These are phyloP conservation scores for Cladosporium halotolerans DNA, from an alignment of 2,329 filamentous ascomycete genomes.

Conservation along the genomic window DNA sequence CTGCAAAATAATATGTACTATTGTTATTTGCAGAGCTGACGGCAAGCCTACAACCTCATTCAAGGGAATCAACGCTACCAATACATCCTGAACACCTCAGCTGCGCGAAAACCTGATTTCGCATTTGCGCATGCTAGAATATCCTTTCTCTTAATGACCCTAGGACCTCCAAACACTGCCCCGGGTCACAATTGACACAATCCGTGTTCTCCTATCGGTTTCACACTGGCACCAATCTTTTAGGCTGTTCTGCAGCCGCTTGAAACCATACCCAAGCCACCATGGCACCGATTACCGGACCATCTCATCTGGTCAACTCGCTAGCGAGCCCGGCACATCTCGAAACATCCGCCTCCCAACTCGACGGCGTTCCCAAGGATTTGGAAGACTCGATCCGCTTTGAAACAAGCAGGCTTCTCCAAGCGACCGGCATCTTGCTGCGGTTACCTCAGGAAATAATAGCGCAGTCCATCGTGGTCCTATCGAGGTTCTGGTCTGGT, in stretches of 20 bases:
- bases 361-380: constrained; percentile 55
- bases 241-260: not conserved
- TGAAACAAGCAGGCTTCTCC: constrained; percentile 65
- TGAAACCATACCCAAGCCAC: not conserved
- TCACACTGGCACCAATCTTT: no score
- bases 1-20: not conserved
- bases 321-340: constrained; percentile 68
- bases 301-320: constrained; percentile 57
- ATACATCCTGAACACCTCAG: no score
- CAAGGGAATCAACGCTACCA: no score
- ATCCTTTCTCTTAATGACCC: no score
- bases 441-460: constrained; percentile 79
- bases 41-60: no score
- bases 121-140: no score
- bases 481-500: constrained; percentile 74
- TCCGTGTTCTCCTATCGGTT: no score
- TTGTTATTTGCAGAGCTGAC: not conserved
- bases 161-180: no score
- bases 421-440: constrained; percentile 73
- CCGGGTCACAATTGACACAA: no score
- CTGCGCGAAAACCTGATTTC: no score
- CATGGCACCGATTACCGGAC: constrained; percentile 18
- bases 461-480: constrained; percentile 74
- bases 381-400: constrained; percentile 68
- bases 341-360: constrained; percentile 49